phyloP scores from a whole-genome alignment of 73 alveolate species.

The Breviolum minutum region DNA sequence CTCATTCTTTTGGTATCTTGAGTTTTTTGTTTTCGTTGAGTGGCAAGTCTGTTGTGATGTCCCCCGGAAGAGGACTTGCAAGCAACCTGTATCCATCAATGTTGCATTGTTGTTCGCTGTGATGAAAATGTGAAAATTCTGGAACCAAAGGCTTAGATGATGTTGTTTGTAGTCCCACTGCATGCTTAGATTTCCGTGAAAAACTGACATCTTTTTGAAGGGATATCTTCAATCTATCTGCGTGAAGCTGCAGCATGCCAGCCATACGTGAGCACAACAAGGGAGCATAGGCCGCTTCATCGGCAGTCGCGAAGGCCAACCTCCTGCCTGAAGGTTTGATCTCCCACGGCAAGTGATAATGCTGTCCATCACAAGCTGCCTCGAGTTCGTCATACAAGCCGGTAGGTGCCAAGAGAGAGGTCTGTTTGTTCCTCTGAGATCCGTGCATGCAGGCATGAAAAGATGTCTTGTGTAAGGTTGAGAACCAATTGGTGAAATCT shows the following conservation, averaged over 20 bases:
- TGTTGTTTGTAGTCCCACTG: background rate
- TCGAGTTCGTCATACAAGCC: background rate
- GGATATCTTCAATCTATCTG: background rate
- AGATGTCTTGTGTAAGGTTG: background rate
- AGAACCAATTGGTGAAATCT: background rate
- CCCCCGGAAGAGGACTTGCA: background rate
- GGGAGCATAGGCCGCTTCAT: background rate
- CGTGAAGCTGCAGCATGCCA: background rate
- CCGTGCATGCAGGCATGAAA: background rate
- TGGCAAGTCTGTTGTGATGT: background rate
- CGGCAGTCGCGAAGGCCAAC: background rate
- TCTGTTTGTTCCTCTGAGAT: background rate
- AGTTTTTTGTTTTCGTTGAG: too few relatives aligned
- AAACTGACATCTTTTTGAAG: background rate
- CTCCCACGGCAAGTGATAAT: background rate
- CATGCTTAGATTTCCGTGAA: background rate
- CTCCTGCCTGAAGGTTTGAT: too few relatives aligned
- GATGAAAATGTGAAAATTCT: background rate
- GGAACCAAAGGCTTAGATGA: background rate
- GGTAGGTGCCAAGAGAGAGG: background rate
- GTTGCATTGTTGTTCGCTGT: background rate
- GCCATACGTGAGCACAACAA: background rate
- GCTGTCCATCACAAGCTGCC: background rate
- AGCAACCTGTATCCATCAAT: background rate
- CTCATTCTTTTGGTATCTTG: background rate